A percentile compares a stretch with the other conserved stretches of the same genome.
Conservation (phyloP, 305 asterid species). For the Ajuga reptans region DNA sequence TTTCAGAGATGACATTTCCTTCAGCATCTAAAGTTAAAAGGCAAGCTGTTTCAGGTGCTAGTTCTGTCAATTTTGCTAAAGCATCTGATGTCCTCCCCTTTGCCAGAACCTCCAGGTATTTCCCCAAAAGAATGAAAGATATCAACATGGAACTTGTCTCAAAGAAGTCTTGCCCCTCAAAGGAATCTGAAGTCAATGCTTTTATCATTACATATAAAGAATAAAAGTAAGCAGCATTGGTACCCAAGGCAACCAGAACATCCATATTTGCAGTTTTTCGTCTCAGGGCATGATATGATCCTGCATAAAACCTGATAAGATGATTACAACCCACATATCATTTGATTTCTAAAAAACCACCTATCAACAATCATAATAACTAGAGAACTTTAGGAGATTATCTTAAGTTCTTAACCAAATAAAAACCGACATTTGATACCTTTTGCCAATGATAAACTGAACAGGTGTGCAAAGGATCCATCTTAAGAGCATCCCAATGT, state of each 20-base stretch:
- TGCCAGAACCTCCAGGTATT: constrained; percentile 86
- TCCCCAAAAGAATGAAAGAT: constrained; percentile 90
- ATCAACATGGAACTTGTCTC: constrained; percentile 98
- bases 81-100: constrained; percentile 95
- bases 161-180: constrained; percentile 89
- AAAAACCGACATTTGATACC: constrained; percentile 35
- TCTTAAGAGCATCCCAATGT: constrained; percentile 65
- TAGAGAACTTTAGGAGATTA: background rate
- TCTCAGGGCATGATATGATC: constrained; percentile 79
- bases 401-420: background rate
- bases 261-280: constrained; percentile 94
- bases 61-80: constrained; percentile 79
- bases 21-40: constrained; percentile 64
- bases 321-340: constrained; percentile 25
- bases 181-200: constrained; percentile 57
- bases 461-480: constrained; percentile 96
- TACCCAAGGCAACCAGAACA: constrained; percentile 96
- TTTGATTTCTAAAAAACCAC: background rate
- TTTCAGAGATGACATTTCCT: constrained; percentile 66
- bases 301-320: constrained; percentile 75
- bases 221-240: constrained; percentile 93
- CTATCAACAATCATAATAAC: background rate
- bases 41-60: constrained; percentile 82
- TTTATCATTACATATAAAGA: constrained; percentile 69
- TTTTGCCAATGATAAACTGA: constrained; percentile 82